These are phyloP conservation scores for Aspergillus tubingensis DNA, from an alignment of 2,329 filamentous ascomycete genomes.

Conservation along the genomic window DNA sequence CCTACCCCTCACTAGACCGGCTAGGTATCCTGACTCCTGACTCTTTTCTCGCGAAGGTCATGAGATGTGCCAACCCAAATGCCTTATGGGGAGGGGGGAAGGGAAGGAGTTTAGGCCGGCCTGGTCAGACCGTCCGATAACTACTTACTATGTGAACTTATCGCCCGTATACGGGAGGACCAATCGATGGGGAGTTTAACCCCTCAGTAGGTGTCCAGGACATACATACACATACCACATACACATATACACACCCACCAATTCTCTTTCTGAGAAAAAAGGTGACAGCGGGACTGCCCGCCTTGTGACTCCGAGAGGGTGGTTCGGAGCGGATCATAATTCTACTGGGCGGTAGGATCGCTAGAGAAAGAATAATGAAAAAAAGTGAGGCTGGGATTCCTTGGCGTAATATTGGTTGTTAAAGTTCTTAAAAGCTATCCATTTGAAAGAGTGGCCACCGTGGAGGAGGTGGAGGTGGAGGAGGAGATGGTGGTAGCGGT, in stretches of 20 bases:
- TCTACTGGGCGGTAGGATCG: slow-evolving; percentile 10
- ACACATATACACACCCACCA: too few species aligned
- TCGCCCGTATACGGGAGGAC: background rate
- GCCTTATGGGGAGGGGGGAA: background rate
- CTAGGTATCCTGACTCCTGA: background rate
- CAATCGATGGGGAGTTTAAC: background rate
- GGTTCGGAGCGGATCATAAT: slow-evolving; percentile 18
- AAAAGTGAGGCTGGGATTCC: slow-evolving; percentile 13
- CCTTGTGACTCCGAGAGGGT: slow-evolving; percentile 12
- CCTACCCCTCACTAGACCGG: background rate
- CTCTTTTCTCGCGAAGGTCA: background rate
- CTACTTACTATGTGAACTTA: background rate
- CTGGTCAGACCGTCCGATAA: background rate
- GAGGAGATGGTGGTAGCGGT: too few species aligned
- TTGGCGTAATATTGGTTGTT: background rate
- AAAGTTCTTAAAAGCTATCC: background rate
- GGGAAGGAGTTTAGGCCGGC: too few species aligned
- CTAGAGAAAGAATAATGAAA: too few species aligned
- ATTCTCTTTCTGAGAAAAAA: background rate
- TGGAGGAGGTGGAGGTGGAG: too few species aligned
- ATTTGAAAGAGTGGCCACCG: too few species aligned
- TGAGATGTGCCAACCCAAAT: background rate
- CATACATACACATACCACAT: too few species aligned
- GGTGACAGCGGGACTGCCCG: slow-evolving; percentile 20
- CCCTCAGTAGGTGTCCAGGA: too few species aligned